Percentiles rank a stretch among this genome's conserved stretches.
phyloP scores from a whole-genome alignment of 352 stramenopile species.

The Saprolegnia parasitica region DNA sequence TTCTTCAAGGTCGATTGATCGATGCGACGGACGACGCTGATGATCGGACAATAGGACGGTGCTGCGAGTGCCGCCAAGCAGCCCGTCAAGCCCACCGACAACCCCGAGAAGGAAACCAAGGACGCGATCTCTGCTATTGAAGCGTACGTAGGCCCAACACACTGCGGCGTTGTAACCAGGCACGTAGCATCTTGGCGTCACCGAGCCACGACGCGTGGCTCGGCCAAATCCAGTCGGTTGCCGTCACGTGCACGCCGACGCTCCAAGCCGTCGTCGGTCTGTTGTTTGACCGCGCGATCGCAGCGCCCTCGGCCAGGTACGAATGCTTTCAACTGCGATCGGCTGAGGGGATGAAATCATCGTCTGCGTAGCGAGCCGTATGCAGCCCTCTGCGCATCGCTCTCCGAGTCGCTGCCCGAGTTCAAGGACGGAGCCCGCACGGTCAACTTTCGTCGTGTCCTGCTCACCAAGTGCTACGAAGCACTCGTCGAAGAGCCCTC shows the following conservation, averaged over 20 bases:
- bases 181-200: not conserved
- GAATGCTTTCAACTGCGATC: too few species aligned
- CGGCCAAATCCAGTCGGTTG: slow-evolving; percentile 51
- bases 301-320: slow-evolving; percentile 51
- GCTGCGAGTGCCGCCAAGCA: slow-evolving; percentile 37
- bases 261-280: slow-evolving; percentile 61
- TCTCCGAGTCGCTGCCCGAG: slow-evolving; percentile 63
- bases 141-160: not conserved
- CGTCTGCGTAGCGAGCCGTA: slow-evolving; percentile 46
- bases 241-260: slow-evolving; percentile 64
- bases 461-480: slow-evolving; percentile 78
- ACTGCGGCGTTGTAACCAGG: not conserved
- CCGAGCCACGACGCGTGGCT: slow-evolving; percentile 34
- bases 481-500: slow-evolving; percentile 63
- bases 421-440: slow-evolving; percentile 83
- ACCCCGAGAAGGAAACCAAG: slow-evolving; percentile 31
- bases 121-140: not conserved
- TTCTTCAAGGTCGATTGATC: slow-evolving; percentile 63
- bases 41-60: slow-evolving; percentile 21
- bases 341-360: not conserved
- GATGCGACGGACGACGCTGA: slow-evolving; percentile 37
- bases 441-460: slow-evolving; percentile 73
- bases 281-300: slow-evolving; percentile 71
- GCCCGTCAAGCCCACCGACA: slow-evolving; percentile 49
- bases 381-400: slow-evolving; percentile 51